Evolutionary conservation across 2,329 filamentous ascomycete species (phyloP).

Genomic region (Fusarium falciforme): DNA sequence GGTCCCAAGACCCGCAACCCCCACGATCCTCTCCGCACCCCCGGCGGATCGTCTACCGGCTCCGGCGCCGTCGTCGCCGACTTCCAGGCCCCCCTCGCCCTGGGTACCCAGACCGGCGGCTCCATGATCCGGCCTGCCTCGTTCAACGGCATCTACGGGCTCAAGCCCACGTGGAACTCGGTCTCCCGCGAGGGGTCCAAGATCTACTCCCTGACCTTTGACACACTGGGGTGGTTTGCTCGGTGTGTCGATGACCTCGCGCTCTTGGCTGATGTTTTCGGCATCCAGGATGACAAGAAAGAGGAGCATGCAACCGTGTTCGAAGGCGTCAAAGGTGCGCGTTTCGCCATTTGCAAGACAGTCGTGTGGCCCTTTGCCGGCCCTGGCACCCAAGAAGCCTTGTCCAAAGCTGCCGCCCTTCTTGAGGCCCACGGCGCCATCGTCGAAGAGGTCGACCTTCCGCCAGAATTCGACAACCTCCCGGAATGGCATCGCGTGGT

Average conservation of each 20-base stretch:
- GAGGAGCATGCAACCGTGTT: constrained; percentile 49
- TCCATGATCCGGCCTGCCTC: constrained; percentile 73
- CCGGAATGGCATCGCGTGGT: constrained; percentile 65
- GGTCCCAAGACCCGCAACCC: constrained; percentile 70
- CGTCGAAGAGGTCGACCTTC: constrained; percentile 68
- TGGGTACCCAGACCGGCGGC: constrained; percentile 76
- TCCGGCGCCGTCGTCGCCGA: constrained; percentile 76
- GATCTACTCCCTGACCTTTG: constrained; percentile 68
- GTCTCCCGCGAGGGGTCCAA: constrained; percentile 72
- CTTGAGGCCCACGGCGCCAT: constrained; percentile 61
- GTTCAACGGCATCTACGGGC: constrained; percentile 74
- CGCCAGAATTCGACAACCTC: constrained; percentile 60
- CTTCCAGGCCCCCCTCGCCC: constrained; percentile 68
- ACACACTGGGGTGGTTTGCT: constrained; percentile 72
- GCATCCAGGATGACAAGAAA: constrained; percentile 58
- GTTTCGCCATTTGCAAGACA: constrained; percentile 68
- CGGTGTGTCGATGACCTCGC: constrained; percentile 69
- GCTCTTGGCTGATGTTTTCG: constrained; percentile 66
- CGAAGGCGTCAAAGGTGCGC: constrained; percentile 59
- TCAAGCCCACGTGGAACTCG: constrained; percentile 75
- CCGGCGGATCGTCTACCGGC: constrained; percentile 76
- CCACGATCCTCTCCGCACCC: constrained; percentile 72
- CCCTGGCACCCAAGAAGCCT: constrained; percentile 57
- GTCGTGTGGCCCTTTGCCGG: constrained; percentile 64
- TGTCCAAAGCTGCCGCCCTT: constrained; percentile 54